A percentile compares a stretch with the other conserved stretches of the same genome.
Evolutionary conservation across 108 stramenopile species (phyloP).

Genomic region (Chaetoceros tenuissimus): DNA sequence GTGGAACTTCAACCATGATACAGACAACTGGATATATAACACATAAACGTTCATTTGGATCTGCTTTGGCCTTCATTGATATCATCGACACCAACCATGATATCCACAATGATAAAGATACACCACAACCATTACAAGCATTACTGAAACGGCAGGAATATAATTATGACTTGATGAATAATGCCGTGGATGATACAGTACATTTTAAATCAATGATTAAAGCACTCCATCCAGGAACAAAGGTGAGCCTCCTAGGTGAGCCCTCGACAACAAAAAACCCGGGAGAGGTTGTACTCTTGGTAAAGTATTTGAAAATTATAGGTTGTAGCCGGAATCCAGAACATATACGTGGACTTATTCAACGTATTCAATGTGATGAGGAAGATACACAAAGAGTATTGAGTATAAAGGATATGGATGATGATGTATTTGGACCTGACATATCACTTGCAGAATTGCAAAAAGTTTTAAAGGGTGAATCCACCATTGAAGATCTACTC

Average conservation of each 20-base stretch:
- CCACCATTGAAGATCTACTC: too few relatives aligned
- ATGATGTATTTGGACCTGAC: too few relatives aligned
- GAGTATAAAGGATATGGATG: too few relatives aligned
- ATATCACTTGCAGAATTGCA: too few relatives aligned
- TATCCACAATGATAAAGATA: background rate
- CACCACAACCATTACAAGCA: background rate
- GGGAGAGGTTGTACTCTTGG: constrained; percentile 31
- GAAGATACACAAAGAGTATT: too few relatives aligned
- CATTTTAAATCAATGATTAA: constrained; percentile 2
- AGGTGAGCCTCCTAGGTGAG: constrained; percentile 7
- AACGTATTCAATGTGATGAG: too few relatives aligned
- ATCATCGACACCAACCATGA: constrained; percentile 1
- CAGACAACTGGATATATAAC: constrained; percentile 14
- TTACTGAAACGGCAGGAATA: background rate
- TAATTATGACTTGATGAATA: background rate
- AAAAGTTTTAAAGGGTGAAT: too few relatives aligned
- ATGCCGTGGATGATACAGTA: too few relatives aligned
- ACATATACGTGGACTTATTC: constrained; percentile 26
- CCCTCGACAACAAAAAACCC: constrained; percentile 33
- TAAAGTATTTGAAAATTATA: constrained; percentile 15
- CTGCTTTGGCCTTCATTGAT: constrained; percentile 24
- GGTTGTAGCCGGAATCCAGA: constrained; percentile 24
- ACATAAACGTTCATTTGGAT: constrained; percentile 22
- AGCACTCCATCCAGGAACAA: constrained; percentile 6
- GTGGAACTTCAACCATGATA: too few relatives aligned